phyloP scores from a whole-genome alignment of 768 basidiomycete species.

The Fomitopsis pulvina region DNA sequence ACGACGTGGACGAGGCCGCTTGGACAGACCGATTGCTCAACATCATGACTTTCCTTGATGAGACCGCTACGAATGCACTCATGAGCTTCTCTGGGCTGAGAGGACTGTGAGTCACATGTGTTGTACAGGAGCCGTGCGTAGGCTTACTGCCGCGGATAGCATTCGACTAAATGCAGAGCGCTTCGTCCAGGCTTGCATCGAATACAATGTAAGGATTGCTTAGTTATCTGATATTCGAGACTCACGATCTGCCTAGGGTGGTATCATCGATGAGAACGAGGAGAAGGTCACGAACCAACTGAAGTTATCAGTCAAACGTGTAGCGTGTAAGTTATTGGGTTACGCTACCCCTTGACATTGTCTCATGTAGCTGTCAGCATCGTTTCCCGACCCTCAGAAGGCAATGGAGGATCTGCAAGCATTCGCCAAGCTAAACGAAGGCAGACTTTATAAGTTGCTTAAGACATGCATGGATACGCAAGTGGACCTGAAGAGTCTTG shows the following conservation, averaged over 20 bases:
- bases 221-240: not conserved
- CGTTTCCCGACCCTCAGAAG: constrained; percentile 65
- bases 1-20: constrained; percentile 65
- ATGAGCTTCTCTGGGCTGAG: constrained; percentile 59
- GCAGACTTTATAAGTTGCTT: constrained; percentile 77
- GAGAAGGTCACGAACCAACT: constrained; percentile 53
- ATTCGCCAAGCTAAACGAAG: constrained; percentile 87
- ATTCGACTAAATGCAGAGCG: constrained; percentile 63
- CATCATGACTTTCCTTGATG: constrained; percentile 62
- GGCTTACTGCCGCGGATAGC: constrained; percentile 30
- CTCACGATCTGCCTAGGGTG: constrained; percentile 50
- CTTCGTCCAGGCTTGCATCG: constrained; percentile 67
- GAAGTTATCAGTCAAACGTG: constrained; percentile 43
- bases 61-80: constrained; percentile 49
- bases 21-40: constrained; percentile 85
- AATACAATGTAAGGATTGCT: constrained; percentile 68
- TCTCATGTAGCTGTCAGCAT: constrained; percentile 26
- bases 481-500: constrained; percentile 71
- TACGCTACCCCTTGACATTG: not conserved
- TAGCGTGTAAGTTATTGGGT: constrained; percentile 55
- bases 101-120: constrained; percentile 39
- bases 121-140: not conserved
- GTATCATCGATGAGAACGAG: constrained; percentile 82
- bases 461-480: constrained; percentile 79
- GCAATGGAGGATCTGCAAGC: constrained; percentile 69